Evolutionary conservation across 1,139 yeast species (phyloP).

Genomic region (Hyphopichia burtonii): DNA sequence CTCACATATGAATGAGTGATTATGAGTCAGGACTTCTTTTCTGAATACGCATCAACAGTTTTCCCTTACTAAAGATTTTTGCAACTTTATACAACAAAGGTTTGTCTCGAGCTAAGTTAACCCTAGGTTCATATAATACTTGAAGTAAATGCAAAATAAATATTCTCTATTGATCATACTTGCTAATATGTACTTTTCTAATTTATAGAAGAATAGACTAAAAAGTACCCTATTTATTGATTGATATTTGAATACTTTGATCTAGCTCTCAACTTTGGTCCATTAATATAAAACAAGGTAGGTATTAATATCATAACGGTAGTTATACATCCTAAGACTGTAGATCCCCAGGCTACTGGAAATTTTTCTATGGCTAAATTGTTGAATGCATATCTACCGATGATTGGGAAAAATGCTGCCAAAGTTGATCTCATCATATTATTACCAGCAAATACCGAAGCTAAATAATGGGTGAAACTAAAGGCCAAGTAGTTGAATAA

Average conservation of each 20-base stretch:
- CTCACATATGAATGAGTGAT: too few species aligned
- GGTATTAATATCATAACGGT: constrained; percentile 46
- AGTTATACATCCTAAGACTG: constrained; percentile 45
- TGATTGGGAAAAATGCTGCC: constrained; percentile 64
- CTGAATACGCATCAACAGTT: too few species aligned
- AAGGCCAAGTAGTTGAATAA: constrained; percentile 22
- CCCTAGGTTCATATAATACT: too few species aligned
- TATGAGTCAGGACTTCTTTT: too few species aligned
- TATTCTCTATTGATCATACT: too few species aligned
- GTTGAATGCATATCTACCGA: constrained; percentile 51
- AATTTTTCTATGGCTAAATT: constrained; percentile 44
- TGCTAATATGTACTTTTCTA: too few species aligned
- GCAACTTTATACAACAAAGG: too few species aligned
- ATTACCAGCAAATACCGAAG: constrained; percentile 61
- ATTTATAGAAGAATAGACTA: too few species aligned
- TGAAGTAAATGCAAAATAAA: too few species aligned
- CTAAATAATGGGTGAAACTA: constrained; percentile 42
- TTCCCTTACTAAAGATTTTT: too few species aligned
- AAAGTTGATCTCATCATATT: constrained; percentile 50
- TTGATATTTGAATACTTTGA: constrained; percentile 34
- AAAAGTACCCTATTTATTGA: not conserved
- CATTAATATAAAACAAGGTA: constrained; percentile 45
- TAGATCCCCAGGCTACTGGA: constrained; percentile 59
- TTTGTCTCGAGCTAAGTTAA: too few species aligned
- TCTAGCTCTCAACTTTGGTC: constrained; percentile 49